Base-by-base conservation (phyloP, 2,329 filamentous ascomycete genomes). In the Apiospora kogelbergensis region DNA sequence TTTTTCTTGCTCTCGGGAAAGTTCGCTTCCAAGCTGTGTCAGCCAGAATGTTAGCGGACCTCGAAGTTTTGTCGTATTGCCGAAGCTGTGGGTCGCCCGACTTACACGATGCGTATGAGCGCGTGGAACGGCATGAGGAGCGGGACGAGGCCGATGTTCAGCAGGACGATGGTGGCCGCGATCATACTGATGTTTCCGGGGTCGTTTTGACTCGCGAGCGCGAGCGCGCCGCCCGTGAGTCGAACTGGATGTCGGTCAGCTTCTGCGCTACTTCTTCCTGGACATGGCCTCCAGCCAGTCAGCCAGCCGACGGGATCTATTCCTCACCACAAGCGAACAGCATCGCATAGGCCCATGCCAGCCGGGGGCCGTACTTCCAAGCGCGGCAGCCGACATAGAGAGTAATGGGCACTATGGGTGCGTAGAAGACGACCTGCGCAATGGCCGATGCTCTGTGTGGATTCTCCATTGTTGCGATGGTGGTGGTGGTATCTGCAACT, bases 341-440 rank as follows among this genome's bases (percentile, higher is more conserved):
- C 17, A 77, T 72, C 17, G 75, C 53, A 7, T 74, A 74, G 70
- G 73, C 77, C 75, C 75, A 77, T 1, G 76, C 74, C 71, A 75
- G 71, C 6, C 73, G 72, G 9, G 75, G 76, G 6, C 73, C 74
- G 33, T 74, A 72, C n/a, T 66, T 72, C 70, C 73, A 75, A 60
- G 76, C 77, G 65, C 75, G 73, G n/a, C 65, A 24, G 41, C 76
- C 70, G 37, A 77, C 70, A 11, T 66, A 74, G 37, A 76, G 71
- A 40, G 72, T 72, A 40, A 72, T 30, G 15, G 74, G 73, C 26
- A 76, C 70, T 45, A 76, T 69, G 46, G 76, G 76, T 1, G 71
- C 69, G 68, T 77, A 77, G 60, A 76, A 75, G 67, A 76, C 69
- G 64, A 71, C 71, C 66, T 77, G 76, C 66, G 72, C 72, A 60